Percentiles rank a stretch among this genome's conserved stretches.
Evolutionary conservation across 2,329 filamentous ascomycete species (phyloP).

Genomic region (Fusarium goolgardi): DNA sequence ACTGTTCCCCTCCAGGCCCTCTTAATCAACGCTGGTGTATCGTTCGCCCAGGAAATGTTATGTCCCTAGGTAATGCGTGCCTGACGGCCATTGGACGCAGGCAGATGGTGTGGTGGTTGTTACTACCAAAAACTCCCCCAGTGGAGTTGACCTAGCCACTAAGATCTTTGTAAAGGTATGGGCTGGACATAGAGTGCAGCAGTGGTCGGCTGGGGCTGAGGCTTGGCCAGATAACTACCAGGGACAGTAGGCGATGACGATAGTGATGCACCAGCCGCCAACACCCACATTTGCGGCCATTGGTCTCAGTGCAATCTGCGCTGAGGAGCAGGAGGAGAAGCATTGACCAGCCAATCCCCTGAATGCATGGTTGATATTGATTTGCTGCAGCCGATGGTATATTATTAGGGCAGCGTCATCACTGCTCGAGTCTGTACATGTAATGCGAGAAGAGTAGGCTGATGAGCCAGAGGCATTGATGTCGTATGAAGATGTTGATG

Average conservation of each 20-base stretch:
- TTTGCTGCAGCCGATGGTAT: conserved; percentile 24
- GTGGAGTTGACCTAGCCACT: conserved; percentile 19
- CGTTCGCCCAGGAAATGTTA: conserved; percentile 11
- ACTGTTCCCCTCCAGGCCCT: conserved; percentile 3
- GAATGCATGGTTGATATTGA: conserved; percentile 36
- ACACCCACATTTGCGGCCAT: conserved; percentile 38
- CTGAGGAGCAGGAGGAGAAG: conserved; percentile 30
- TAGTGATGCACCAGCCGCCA: conserved; percentile 27
- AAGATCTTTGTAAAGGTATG: conserved; percentile 15
- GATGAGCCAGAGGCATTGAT: neutral
- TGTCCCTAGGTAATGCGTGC: conserved; percentile 17
- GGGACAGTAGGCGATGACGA: conserved; percentile 35
- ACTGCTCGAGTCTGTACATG: conserved; percentile 18
- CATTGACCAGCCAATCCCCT: conserved; percentile 41
- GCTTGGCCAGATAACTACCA: conserved; percentile 29
- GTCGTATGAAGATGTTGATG: neutral
- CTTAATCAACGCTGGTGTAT: conserved; percentile 17
- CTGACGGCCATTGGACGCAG: conserved; percentile 32
- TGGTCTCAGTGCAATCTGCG: conserved; percentile 40
- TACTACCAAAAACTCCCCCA: conserved; percentile 21
- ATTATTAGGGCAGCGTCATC: conserved; percentile 28
- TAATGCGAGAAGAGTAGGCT: conserved; percentile 7
- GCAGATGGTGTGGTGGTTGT: conserved; percentile 20
- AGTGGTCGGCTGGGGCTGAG: conserved; percentile 33
- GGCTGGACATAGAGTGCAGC: conserved; percentile 7